These are phyloP conservation scores for Salisapilia sapeloensis DNA, from an alignment of 352 stramenopile species.

Conservation along the genomic window DNA sequence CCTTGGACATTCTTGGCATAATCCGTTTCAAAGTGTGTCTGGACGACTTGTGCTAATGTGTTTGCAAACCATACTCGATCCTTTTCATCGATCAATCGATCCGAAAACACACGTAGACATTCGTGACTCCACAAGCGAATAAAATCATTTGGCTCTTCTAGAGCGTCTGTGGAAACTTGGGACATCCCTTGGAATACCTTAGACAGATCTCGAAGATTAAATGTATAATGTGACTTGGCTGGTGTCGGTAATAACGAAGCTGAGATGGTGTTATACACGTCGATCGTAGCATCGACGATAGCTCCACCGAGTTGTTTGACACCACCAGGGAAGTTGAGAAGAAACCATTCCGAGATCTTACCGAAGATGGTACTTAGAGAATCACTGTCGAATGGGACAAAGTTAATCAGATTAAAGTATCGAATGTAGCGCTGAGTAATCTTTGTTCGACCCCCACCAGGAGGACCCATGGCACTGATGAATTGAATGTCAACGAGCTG, in stretches of 20 bases:
- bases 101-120: slow-evolving; percentile 82
- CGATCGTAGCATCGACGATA: slow-evolving; percentile 78
- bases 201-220: slow-evolving; percentile 87
- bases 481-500: slow-evolving; percentile 90
- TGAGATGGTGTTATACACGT: slow-evolving; percentile 86
- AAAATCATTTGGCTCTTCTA: slow-evolving; percentile 77
- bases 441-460: slow-evolving; percentile 78
- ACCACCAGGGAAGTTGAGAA: slow-evolving; percentile 51
- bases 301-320: slow-evolving; percentile 64
- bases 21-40: slow-evolving; percentile 62
- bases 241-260: slow-evolving; percentile 84
- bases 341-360: slow-evolving; percentile 83
- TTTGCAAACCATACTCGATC: slow-evolving; percentile 80
- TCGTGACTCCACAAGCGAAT: slow-evolving; percentile 86
- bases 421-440: slow-evolving; percentile 88
- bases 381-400: slow-evolving; percentile 82
- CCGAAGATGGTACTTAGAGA: slow-evolving; percentile 80
- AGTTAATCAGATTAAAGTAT: slow-evolving; percentile 90
- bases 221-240: slow-evolving; percentile 89
- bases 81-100: slow-evolving; percentile 81
- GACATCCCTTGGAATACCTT: slow-evolving; percentile 89
- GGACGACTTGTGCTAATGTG: slow-evolving; percentile 45
- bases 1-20: slow-evolving; percentile 47
- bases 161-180: slow-evolving; percentile 53
- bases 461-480: slow-evolving; percentile 84